Conservation (phyloP, 768 basidiomycete genomes). For the Lepiota brunneoincarnata region DNA sequence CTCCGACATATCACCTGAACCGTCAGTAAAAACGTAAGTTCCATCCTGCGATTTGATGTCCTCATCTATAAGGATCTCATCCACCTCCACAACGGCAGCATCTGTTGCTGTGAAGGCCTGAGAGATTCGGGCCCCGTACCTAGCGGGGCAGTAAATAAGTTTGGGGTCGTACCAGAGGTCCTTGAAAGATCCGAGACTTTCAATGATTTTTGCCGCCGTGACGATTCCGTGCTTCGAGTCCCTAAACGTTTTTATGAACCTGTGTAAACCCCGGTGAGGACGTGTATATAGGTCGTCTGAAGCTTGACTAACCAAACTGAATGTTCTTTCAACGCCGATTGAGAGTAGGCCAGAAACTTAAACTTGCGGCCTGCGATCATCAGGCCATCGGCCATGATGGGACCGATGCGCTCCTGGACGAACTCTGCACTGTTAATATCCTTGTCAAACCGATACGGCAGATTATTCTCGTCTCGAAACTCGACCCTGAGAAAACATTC, state of each 20-base stretch:
- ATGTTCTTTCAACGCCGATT: conserved; percentile 66
- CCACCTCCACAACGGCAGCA: conserved; percentile 35
- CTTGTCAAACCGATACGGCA: conserved; percentile 53
- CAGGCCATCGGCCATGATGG: conserved; percentile 41
- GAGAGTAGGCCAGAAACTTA: conserved; percentile 67
- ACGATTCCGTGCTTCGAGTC: conserved; percentile 25
- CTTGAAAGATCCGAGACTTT: conserved; percentile 50
- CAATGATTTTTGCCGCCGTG: conserved; percentile 50
- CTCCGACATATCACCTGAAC: conserved; percentile 60
- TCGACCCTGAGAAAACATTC: conserved; percentile 61
- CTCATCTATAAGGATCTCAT: conserved; percentile 39
- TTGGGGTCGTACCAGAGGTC: conserved; percentile 38
- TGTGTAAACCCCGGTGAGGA: conserved; percentile 16
- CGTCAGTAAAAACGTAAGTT: conserved; percentile 61
- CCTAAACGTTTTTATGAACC: conserved; percentile 61
- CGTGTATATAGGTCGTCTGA: not conserved
- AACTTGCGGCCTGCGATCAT: conserved; percentile 52
- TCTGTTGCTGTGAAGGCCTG: conserved; percentile 77
- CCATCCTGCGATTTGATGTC: conserved; percentile 31
- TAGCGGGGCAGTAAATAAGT: conserved; percentile 57
- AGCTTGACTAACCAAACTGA: conserved; percentile 42
- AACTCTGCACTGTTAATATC: conserved; percentile 53
- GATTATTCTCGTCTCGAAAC: conserved; percentile 56
- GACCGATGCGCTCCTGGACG: conserved; percentile 44
- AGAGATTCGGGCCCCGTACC: conserved; percentile 67